Conservation (phyloP, 2,329 filamentous ascomycete species). For the Lachnum nothofagi region DNA sequence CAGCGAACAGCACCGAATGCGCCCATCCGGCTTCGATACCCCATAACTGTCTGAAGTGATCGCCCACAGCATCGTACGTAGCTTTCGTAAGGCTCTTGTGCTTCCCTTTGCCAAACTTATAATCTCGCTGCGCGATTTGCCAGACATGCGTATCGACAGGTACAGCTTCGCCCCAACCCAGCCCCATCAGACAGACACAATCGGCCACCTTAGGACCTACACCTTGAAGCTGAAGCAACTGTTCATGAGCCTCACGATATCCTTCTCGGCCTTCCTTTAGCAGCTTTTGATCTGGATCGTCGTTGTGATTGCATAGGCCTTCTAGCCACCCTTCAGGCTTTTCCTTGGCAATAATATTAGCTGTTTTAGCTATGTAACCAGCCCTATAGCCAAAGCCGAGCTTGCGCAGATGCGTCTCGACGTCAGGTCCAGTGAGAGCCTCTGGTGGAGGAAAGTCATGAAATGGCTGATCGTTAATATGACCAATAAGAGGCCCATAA, state of each 20-base stretch:
- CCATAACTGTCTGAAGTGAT: slow-evolving; percentile 86
- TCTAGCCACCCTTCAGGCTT: slow-evolving; percentile 72
- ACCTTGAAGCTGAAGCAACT: slow-evolving; percentile 72
- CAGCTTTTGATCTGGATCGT: slow-evolving; percentile 46
- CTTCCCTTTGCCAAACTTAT: slow-evolving; percentile 80
- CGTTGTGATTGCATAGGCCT: slow-evolving; percentile 73
- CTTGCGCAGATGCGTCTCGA: slow-evolving; percentile 73
- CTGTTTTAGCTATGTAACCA: slow-evolving; percentile 85
- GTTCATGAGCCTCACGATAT: slow-evolving; percentile 77
- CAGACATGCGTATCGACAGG: slow-evolving; percentile 97
- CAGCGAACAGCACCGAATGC: slow-evolving; percentile 93
- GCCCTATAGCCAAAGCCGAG: slow-evolving; percentile 93
- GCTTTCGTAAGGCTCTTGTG: slow-evolving; percentile 80
- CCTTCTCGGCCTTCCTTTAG: slow-evolving; percentile 44
- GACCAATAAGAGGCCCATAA: slow-evolving; percentile 73
- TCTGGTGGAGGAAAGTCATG: slow-evolving; percentile 82
- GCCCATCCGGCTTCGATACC: slow-evolving; percentile 94
- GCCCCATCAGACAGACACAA: slow-evolving; percentile 91
- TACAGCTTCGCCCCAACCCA: slow-evolving; percentile 92
- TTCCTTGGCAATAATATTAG: slow-evolving; percentile 63
- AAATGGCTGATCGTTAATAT: slow-evolving; percentile 65
- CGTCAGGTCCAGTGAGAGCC: slow-evolving; percentile 64
- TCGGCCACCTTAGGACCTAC: slow-evolving; percentile 97
- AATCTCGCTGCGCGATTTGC: slow-evolving; percentile 96
- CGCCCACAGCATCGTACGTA: slow-evolving; percentile 84